Conservation (phyloP, 2,329 filamentous ascomycete genomes). For the Thermoascus crustaceus region DNA sequence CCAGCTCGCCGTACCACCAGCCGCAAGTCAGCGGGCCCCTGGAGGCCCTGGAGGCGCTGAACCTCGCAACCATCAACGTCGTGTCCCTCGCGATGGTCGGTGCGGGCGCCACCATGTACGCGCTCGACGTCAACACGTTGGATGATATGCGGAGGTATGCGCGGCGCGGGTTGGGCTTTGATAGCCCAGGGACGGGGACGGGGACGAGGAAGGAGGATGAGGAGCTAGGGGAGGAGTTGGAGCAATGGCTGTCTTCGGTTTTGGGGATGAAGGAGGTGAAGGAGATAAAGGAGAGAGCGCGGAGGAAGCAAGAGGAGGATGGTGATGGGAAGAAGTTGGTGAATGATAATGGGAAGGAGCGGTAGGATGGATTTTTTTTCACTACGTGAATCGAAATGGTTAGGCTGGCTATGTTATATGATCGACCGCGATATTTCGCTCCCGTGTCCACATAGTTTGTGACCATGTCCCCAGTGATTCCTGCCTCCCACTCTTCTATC, state of each 20-base stretch:
- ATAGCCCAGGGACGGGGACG: conserved; percentile 46
- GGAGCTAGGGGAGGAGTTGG: conserved; percentile 46
- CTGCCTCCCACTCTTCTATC: too few species aligned
- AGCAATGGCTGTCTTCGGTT: conserved; percentile 44
- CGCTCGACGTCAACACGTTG: conserved; percentile 64
- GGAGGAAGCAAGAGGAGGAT: conserved; percentile 8
- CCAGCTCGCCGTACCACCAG: conserved; percentile 36
- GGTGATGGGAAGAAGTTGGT: too few species aligned
- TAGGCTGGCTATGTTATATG: too few species aligned
- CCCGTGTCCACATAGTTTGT: too few species aligned
- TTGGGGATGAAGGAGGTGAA: conserved; percentile 41
- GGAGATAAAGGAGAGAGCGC: conserved; percentile 21
- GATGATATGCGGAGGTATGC: conserved; percentile 55
- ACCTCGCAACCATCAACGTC: conserved; percentile 80
- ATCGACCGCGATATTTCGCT: too few species aligned
- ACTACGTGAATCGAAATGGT: too few species aligned
- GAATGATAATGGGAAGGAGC: conserved; percentile 8
- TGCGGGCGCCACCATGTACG: conserved; percentile 65
- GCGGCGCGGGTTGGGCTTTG: conserved; percentile 53
- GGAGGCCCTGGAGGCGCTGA: conserved; percentile 75
- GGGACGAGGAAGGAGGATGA: conserved; percentile 44
- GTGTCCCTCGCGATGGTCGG: conserved; percentile 65
- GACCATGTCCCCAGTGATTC: too few species aligned
- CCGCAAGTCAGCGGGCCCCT: conserved; percentile 52
- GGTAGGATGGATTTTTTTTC: too few species aligned